Evolutionary conservation across 345 rosid genomes (phyloP).

Genomic region (Garcia nutans): DNA sequence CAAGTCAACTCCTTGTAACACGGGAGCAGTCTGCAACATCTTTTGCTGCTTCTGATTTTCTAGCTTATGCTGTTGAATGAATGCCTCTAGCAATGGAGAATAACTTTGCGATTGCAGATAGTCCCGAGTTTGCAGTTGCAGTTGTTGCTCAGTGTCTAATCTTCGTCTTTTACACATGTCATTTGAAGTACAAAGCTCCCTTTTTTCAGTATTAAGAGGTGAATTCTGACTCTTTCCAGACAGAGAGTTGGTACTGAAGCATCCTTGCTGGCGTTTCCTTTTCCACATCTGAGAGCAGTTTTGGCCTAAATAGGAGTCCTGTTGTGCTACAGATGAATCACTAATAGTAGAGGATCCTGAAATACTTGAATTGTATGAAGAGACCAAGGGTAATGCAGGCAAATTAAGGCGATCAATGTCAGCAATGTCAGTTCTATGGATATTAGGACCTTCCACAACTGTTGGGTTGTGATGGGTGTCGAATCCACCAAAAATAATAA

Average conservation of each 20-base stretch:
- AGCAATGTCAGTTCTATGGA: background rate
- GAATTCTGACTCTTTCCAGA: slow-evolving; percentile 2
- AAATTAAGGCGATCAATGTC: background rate
- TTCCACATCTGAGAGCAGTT: background rate
- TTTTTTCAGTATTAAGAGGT: background rate
- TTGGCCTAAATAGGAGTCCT: background rate
- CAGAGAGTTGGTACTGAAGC: background rate
- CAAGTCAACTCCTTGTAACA: slow-evolving; percentile 6
- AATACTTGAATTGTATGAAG: slow-evolving; percentile 5
- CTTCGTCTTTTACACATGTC: slow-evolving; percentile 17
- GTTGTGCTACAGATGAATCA: background rate
- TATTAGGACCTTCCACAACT: background rate
- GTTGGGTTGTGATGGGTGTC: too few relatives aligned
- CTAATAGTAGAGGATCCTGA: slow-evolving; percentile 1
- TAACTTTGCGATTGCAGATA: slow-evolving; percentile 8
- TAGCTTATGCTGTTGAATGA: background rate
- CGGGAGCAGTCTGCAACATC: slow-evolving; percentile 8
- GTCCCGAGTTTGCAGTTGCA: slow-evolving; percentile 8
- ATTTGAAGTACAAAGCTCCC: background rate
- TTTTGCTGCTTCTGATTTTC: slow-evolving; percentile 13
- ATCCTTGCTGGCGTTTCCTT: background rate
- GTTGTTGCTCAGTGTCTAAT: slow-evolving; percentile 12
- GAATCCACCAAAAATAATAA: too few relatives aligned
- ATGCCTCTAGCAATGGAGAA: background rate
- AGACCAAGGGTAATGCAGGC: background rate